Evolutionary conservation across 2,329 filamentous ascomycete genomes (phyloP), one percentile per base, ranked within the genome.

Genomic region (Alternaria sp.): DNA sequence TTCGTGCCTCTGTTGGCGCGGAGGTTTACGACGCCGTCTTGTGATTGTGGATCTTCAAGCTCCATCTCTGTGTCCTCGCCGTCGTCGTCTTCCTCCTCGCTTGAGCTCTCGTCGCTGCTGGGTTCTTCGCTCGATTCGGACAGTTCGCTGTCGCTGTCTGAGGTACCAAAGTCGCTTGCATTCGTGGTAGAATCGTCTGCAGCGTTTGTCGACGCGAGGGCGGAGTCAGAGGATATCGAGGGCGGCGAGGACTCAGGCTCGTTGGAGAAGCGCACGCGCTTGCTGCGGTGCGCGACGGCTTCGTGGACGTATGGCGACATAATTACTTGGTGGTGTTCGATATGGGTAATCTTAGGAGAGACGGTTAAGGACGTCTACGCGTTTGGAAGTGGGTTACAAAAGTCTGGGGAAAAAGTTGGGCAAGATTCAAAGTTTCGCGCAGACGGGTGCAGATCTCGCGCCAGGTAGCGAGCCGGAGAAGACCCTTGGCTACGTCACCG

Each of bases 71-170:
- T 58, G 13, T 67, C 66, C 23, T 72, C 61, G 17, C 71, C 69
- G 17, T 61, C 52, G 5, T 71, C 71, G 65, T 67, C 62, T 10
- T 69, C 70, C 10, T 71, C 71, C n/a, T 79, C 77, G 44, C 68
- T 71, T 1, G 72, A 75, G 50, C 71, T 76, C 21, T 77, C 71
- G 21, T 76, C 76, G 68, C 78, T 80, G 63, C 78, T 80, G 17
- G 79, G 76, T 54, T 79, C 79, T 55, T 78, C 75, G 59, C 78
- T 80, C 23, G 79, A 80, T 19, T 76, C 71, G 25, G 73, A 75
- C 1, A 79, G 28, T 25, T 75, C 73, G 65, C 68, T 78, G 28
- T 70, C 71, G 17, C 60, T 69, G n/a, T 72, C 72, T 10, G 61
- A 69, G 4, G 49, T 59, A 19, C 69, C 69, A 23, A 55, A 32